These are phyloP conservation scores for Magnolia changhungtana DNA, from an alignment of 164 flowering plant genomes.

Conservation along the genomic window DNA sequence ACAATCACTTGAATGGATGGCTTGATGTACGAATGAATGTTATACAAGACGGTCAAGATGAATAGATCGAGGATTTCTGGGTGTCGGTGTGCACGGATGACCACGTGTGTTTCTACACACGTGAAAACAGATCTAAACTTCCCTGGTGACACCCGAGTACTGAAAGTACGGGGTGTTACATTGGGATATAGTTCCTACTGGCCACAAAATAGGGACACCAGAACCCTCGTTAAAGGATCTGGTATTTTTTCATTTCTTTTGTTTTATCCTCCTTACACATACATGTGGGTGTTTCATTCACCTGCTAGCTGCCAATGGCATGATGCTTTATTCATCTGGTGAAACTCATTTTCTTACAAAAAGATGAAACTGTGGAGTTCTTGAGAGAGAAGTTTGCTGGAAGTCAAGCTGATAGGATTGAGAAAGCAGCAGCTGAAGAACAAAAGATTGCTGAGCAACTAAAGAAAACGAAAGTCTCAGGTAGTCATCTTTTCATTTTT, in stretches of 20 bases:
- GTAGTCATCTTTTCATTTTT: slow-evolving; percentile 23
- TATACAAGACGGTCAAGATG: too few species aligned
- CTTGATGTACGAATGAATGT: too few species aligned
- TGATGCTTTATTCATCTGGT: neutral
- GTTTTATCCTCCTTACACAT: neutral
- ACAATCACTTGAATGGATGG: too few species aligned
- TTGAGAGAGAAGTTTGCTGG: slow-evolving; percentile 76
- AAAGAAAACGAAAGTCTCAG: slow-evolving; percentile 64
- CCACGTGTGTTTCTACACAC: too few species aligned
- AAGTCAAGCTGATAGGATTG: slow-evolving; percentile 84
- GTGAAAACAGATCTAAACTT: too few species aligned
- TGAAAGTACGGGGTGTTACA: too few species aligned
- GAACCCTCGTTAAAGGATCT: slow-evolving; percentile 75
- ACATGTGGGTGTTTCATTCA: neutral
- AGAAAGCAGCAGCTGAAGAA: slow-evolving; percentile 68
- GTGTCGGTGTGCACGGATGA: too few species aligned
- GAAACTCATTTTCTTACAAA: slow-evolving; percentile 32
- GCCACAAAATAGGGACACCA: slow-evolving; percentile 82
- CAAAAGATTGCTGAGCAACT: slow-evolving; percentile 57
- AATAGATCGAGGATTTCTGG: too few species aligned
- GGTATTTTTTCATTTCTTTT: slow-evolving; percentile 36
- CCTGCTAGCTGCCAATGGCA: neutral
- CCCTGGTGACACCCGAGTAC: too few species aligned
- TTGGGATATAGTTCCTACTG: slow-evolving; percentile 73
- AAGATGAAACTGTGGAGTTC: slow-evolving; percentile 63